These are phyloP conservation scores for Hypoxylon perforatum DNA, from an alignment of 495 filamentous ascomycete genomes.

Conservation along the genomic window DNA sequence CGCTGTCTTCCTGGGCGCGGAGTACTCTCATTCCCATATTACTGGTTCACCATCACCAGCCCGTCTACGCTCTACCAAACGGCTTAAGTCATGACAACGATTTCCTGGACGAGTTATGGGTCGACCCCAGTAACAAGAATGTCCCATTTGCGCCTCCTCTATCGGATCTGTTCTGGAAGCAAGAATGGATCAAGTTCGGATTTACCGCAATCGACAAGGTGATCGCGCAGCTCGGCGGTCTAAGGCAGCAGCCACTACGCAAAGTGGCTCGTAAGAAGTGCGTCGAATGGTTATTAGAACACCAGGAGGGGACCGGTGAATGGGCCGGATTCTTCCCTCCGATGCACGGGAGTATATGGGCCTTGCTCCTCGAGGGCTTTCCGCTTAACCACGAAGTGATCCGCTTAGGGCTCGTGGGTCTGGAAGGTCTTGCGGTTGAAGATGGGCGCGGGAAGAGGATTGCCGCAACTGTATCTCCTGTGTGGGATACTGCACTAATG, in stretches of 20 bases:
- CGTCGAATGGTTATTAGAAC: slow-evolving; percentile 48
- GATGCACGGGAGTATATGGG: slow-evolving; percentile 45
- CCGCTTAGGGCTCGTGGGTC: slow-evolving; percentile 29
- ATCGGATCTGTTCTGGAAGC: slow-evolving; percentile 9
- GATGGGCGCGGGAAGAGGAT: slow-evolving; percentile 42
- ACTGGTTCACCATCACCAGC: slow-evolving; percentile 50
- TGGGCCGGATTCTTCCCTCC: slow-evolving; percentile 50
- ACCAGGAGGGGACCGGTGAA: slow-evolving; percentile 45
- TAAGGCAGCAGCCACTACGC: slow-evolving; percentile 31
- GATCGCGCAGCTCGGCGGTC: slow-evolving; percentile 33
- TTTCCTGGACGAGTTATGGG: slow-evolving; percentile 57
- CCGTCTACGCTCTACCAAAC: slow-evolving; percentile 52
- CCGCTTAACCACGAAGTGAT: slow-evolving; percentile 17
- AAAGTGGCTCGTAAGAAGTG: slow-evolving; percentile 28
- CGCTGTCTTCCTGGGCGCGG: slow-evolving; percentile 53
- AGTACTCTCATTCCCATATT: slow-evolving; percentile 51
- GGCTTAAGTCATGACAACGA: slow-evolving; percentile 41
- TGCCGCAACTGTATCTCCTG: slow-evolving; percentile 43
- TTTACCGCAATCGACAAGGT: slow-evolving; percentile 46
- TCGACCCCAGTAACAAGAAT: slow-evolving; percentile 42
- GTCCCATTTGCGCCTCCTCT: slow-evolving; percentile 41
- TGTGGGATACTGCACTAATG: slow-evolving; percentile 56
- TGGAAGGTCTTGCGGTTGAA: slow-evolving; percentile 45
- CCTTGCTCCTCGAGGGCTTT: slow-evolving; percentile 49
- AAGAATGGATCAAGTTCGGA: slow-evolving; percentile 23